Percentiles rank a stretch among this genome's conserved stretches.
Conservation (phyloP, 1,284 basidiomycete genomes). For the Tilletiopsis washingtonensis region DNA sequence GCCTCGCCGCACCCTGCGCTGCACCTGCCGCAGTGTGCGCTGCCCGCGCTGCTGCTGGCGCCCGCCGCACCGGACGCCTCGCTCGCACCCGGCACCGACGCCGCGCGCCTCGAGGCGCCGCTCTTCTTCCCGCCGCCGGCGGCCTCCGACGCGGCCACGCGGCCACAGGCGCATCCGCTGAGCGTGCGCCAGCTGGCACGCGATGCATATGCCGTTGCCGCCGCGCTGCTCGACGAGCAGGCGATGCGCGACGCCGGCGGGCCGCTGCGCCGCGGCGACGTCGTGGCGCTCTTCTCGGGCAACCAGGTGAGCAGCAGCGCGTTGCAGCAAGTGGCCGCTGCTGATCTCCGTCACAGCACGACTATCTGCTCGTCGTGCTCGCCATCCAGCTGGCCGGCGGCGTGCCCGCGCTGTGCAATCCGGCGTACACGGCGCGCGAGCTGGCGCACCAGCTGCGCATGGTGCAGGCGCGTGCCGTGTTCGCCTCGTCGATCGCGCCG, state of each 20-base stretch:
- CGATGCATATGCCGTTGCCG: slow-evolving; percentile 28
- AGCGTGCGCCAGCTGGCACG: slow-evolving; percentile 22
- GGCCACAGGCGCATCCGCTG: slow-evolving; percentile 21
- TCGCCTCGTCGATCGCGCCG: slow-evolving; percentile 14
- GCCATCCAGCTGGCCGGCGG: slow-evolving; percentile 39
- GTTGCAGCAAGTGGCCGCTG: too few relatives aligned
- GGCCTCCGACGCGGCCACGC: slow-evolving; percentile 7
- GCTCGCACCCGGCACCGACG: too few relatives aligned
- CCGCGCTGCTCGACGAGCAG: slow-evolving; percentile 20
- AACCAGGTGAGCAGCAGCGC: too few relatives aligned
- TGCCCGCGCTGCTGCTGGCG: too few relatives aligned
- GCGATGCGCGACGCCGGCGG: slow-evolving; percentile 16
- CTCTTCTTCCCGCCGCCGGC: slow-evolving; percentile 24
- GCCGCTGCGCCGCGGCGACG: slow-evolving; percentile 31
- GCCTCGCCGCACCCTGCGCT: too few relatives aligned
- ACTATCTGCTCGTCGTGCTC: slow-evolving; percentile 33
- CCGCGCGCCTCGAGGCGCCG: slow-evolving; percentile 7
- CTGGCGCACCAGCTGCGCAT: slow-evolving; percentile 35
- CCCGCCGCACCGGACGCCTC: too few relatives aligned
- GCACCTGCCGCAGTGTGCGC: too few relatives aligned
- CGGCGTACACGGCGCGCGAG: slow-evolving; percentile 39
- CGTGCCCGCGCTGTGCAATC: slow-evolving; percentile 38
- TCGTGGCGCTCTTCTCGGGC: slow-evolving; percentile 28
- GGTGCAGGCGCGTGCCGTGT: slow-evolving; percentile 26
- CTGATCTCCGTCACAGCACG: too few relatives aligned